phyloP scores from a whole-genome alignment of 2,329 filamentous ascomycete genomes.

The Aspergillus sergii region DNA sequence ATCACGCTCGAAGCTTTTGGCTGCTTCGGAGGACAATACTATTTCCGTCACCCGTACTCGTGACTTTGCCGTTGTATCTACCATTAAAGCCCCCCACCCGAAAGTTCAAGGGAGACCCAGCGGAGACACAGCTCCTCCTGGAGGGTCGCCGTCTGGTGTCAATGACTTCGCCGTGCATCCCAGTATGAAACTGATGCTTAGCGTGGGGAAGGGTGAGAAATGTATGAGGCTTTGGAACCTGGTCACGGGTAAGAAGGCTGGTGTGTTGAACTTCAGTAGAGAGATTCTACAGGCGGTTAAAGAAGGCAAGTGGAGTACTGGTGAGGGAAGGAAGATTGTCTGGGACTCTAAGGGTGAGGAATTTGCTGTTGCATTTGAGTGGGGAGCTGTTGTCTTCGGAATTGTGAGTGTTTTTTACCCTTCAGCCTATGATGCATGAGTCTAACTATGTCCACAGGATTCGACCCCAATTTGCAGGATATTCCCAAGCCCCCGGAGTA shows the following conservation, averaged over 20 bases:
- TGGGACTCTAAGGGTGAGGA: slow-evolving; percentile 80
- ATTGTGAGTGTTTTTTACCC: slow-evolving; percentile 54
- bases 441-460: slow-evolving; percentile 52
- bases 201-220: slow-evolving; percentile 83
- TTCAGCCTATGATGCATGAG: neutral
- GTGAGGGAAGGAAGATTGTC: slow-evolving; percentile 78
- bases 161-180: slow-evolving; percentile 96
- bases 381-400: slow-evolving; percentile 81
- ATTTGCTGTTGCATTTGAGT: slow-evolving; percentile 87
- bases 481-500: slow-evolving; percentile 68
- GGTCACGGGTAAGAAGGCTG: slow-evolving; percentile 93
- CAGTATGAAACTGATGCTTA: slow-evolving; percentile 95
- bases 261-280: slow-evolving; percentile 81
- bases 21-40: slow-evolving; percentile 86
- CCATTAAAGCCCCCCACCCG: slow-evolving; percentile 84
- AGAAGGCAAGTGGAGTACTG: slow-evolving; percentile 74
- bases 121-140: slow-evolving; percentile 83
- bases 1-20: slow-evolving; percentile 81
- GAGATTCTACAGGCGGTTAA: slow-evolving; percentile 73
- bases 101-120: slow-evolving; percentile 79
- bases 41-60: slow-evolving; percentile 84
- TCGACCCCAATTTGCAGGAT: slow-evolving; percentile 77
- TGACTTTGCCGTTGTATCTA: slow-evolving; percentile 86
- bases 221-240: slow-evolving; percentile 96
- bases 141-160: slow-evolving; percentile 80